Conservation (phyloP, 208 protist species). For the Leishmania tarentolae region DNA sequence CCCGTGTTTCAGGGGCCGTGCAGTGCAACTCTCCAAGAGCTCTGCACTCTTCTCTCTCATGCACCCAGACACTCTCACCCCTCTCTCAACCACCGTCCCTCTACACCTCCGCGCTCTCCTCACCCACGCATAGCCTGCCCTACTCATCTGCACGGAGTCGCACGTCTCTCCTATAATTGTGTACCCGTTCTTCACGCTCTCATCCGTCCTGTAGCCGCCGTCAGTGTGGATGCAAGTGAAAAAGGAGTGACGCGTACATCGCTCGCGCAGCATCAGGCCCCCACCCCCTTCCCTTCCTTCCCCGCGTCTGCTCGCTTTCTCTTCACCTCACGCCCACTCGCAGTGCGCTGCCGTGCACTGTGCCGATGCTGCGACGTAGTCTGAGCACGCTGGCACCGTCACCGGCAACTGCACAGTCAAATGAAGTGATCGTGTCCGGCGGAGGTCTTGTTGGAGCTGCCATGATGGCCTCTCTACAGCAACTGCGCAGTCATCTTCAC, state of each 20-base stretch:
- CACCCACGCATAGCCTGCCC: neutral
- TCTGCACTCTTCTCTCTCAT: neutral
- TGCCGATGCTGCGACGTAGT: constrained; percentile 21
- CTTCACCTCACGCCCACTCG: neutral
- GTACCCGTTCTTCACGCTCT: neutral
- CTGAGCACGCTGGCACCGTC: neutral
- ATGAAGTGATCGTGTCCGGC: constrained; percentile 79
- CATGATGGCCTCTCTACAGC: constrained; percentile 72
- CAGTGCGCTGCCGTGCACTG: neutral
- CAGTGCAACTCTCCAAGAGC: neutral
- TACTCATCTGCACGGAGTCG: neutral
- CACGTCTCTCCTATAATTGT: neutral
- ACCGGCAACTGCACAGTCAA: constrained; percentile 5
- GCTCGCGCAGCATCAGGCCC: neutral
- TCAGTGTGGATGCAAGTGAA: neutral
- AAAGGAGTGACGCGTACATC: neutral
- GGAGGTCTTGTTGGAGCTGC: constrained; percentile 77
- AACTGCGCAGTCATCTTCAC: constrained; percentile 56
- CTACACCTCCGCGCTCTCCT: neutral
- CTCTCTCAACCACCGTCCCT: neutral
- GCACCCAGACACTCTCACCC: neutral
- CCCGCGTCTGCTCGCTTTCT: neutral
- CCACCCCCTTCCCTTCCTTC: neutral
- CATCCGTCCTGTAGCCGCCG: neutral
- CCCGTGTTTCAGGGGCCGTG: neutral